Base-by-base conservation (phyloP, 352 stramenopile species). In the Pythium chondricola region DNA sequence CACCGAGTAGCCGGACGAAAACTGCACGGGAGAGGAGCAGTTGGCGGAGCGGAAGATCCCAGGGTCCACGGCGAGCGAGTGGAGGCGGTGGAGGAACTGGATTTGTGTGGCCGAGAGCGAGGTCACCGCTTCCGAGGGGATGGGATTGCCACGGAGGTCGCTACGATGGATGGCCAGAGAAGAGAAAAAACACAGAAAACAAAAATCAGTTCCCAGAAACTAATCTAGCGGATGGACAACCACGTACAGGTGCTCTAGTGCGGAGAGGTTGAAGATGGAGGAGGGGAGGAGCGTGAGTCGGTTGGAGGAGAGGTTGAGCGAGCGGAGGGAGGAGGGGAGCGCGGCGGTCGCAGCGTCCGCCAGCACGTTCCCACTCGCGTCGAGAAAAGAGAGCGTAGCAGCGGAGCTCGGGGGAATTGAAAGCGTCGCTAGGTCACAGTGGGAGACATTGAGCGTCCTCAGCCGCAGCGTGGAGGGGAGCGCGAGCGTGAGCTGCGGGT, bases 301-400 rank as follows among this genome's bases (percentile, higher is more conserved):
- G 46, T 62, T 62, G 35, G 35, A 6, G 1, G 45, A 52, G 7
- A 62, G 30, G 31, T 62, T 48, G 27, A 62, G 46, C 5, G 48
- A 16, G 6, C 24, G 39, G 2, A 62, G 45, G 6, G 54, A 13
- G 11, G 38, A 14, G 16, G 52, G 44, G 11, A 55, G 27, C 6
- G 22, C 52, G 36, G 18, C 1, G 17, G 25, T 7, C 11, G 35
- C 39, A 43, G 36, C 24, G n/a, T 18, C 10, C 2, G 21, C 16
- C 30, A 61, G 44, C 2, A 38, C 24, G 36, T 62, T 62, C 39
- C 26, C 27, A 33, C 54, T 62, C 5, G 36, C 39, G 35, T 62
- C 47, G 17, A 62, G 54, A 39, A 32, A 36, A 2, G 21, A 8
- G 2, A 61, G 46, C 2, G 40, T 40, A 4, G 39, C 35, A 35